Percentiles rank a stretch among this genome's conserved stretches.
phyloP scores from a whole-genome alignment of 345 rosid species.

The Citrus medica region DNA sequence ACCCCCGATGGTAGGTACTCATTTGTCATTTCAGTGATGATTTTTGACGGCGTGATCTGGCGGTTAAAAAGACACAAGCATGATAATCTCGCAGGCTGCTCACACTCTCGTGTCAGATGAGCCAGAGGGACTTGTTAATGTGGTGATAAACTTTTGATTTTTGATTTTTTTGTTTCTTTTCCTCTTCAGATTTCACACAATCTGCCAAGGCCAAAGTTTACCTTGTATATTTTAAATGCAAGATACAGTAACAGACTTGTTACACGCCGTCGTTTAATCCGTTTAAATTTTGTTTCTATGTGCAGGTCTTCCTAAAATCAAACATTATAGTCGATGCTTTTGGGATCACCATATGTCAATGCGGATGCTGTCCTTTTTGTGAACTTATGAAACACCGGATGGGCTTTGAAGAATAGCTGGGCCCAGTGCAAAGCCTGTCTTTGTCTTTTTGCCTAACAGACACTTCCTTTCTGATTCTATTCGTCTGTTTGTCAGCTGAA shows the following conservation, averaged over 20 bases:
- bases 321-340: background rate
- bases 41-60: constrained; percentile 32
- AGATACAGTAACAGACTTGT: background rate
- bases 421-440: constrained; percentile 37
- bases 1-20: background rate
- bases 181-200: background rate
- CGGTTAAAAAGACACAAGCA: constrained; percentile 12
- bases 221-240: background rate
- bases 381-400: background rate
- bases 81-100: constrained; percentile 13
- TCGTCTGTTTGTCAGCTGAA: constrained; percentile 25
- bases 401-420: constrained; percentile 15
- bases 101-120: constrained; percentile 1
- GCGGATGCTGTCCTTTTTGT: constrained; percentile 15
- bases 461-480: constrained; percentile 29
- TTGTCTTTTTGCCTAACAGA: constrained; percentile 38
- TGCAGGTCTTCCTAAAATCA: background rate
- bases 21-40: background rate
- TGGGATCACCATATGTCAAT: constrained; percentile 15
- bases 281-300: too few species aligned
- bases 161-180: background rate
- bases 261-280: background rate
- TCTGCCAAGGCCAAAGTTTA: background rate
- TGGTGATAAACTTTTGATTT: background rate
- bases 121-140: background rate